Evolutionary conservation across 495 filamentous ascomycete genomes (phyloP), one percentile per base, ranked within the genome.

Genomic region (Amorphotheca resinae): DNA sequence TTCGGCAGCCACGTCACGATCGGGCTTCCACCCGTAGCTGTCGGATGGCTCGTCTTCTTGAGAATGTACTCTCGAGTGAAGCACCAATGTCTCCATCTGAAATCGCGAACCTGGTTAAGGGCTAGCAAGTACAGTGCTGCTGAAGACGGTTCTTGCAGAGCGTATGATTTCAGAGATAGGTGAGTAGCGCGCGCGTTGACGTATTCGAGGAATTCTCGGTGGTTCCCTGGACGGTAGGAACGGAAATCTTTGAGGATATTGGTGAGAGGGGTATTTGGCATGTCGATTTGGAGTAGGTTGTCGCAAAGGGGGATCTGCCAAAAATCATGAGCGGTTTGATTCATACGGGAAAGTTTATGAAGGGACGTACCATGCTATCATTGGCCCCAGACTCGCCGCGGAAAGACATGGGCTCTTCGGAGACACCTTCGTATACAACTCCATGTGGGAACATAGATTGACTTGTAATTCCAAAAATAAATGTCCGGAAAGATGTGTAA

Each of bases 61-160:
- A 95, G 72, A 46, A 95, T 93, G 50, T 95, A 95, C 68, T 95
- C 87, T 16, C 85, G 67, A n/a, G 86, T 86, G 52, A 95, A 93
- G 48, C 87, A 77, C 87, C 87, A 95, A 54, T 93, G 87, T 2
- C 87, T 70, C 87, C 87, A 95, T 45, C 87, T 66, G 64, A 93
- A 95, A 53, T 87, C 84, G 39, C 87, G 77, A 9, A 95, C 82
- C 58, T 93, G 80, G 58, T 95, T 77, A 16, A 93, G 60, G 0
- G 76, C 68, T 50, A 70, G 66, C 4, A 94, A 67, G 62, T 87
- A 91, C 2, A 87, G 66, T 4, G 79, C 72, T 44, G 49, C 52
- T 30, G 59, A 41, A 9, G 53, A 40, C 15, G 37, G 15, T 5
- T 62, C 56, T 28, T 60, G 52, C 28, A 85, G 60, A 1, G 78